These are phyloP conservation scores for Monosporozyma siamensis DNA, from an alignment of 805 yeast species.

Conservation along the genomic window DNA sequence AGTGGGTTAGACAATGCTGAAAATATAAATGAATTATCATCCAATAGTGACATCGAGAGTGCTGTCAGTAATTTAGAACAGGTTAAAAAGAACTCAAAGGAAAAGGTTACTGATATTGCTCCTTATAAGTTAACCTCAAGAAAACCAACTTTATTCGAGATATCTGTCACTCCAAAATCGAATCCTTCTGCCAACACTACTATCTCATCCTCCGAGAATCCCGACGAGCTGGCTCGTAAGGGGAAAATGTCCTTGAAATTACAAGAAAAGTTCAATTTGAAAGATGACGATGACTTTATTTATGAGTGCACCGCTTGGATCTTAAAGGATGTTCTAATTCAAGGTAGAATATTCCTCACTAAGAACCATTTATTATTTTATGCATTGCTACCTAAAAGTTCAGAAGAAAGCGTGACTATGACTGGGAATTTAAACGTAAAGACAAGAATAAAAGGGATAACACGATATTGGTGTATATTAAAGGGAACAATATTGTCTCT, in stretches of 20 bases:
- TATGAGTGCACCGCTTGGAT: slow-evolving; percentile 74
- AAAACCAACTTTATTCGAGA: slow-evolving; percentile 16
- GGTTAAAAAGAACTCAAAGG: too few relatives aligned
- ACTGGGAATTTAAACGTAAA: slow-evolving; percentile 44
- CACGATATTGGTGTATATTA: slow-evolving; percentile 73
- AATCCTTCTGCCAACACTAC: neutral
- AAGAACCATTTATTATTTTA: slow-evolving; percentile 55
- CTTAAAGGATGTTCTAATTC: slow-evolving; percentile 69
- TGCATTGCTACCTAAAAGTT: slow-evolving; percentile 62
- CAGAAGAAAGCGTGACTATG: slow-evolving; percentile 34
- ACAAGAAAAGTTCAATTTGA: slow-evolving; percentile 32
- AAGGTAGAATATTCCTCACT: slow-evolving; percentile 78
- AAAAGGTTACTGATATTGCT: neutral
- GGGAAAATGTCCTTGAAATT: neutral
- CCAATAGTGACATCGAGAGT: neutral
- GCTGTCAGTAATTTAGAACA: neutral
- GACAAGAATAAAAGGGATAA: slow-evolving; percentile 17
- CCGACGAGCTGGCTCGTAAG: neutral
- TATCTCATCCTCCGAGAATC: too few relatives aligned
- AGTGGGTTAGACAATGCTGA: slow-evolving; percentile 30
- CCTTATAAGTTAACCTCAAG: slow-evolving; percentile 3
- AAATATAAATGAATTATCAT: slow-evolving; percentile 10
- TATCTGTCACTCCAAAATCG: slow-evolving; percentile 11
- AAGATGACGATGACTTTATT: slow-evolving; percentile 45
- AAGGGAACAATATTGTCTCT: slow-evolving; percentile 59